Conservation (phyloP, 129 eudicot species). For the Centaurea solstitialis region DNA sequence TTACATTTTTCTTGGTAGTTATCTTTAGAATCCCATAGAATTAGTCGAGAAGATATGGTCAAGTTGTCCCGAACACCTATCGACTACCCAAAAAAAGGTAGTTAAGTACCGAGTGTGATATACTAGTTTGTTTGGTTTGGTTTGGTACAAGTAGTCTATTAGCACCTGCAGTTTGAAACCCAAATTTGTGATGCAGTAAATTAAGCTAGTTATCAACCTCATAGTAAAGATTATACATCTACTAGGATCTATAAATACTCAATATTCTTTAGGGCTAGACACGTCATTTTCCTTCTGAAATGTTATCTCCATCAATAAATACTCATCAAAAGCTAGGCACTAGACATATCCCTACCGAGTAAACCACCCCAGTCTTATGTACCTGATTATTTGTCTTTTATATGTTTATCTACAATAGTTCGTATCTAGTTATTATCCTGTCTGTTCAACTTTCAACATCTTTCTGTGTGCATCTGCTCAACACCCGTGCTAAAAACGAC, state of each 20-base stretch:
- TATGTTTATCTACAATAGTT: neutral
- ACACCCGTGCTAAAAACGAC: neutral
- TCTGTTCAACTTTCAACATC: slow-evolving; percentile 9
- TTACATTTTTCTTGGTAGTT: neutral
- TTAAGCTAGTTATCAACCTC: neutral
- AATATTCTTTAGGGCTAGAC: neutral
- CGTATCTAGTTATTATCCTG: neutral
- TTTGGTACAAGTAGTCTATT: neutral
- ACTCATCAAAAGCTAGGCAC: neutral
- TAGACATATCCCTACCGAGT: neutral
- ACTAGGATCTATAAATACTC: neutral
- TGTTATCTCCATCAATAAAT: neutral
- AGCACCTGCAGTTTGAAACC: neutral
- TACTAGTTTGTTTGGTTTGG: neutral
- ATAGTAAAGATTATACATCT: neutral
- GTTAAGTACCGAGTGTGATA: neutral
- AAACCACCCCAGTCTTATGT: neutral
- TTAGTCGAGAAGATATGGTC: neutral
- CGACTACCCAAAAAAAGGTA: too few relatives aligned
- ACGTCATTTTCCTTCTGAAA: neutral
- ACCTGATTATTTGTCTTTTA: neutral
- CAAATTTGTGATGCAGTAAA: neutral
- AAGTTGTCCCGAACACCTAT: neutral
- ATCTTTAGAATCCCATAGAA: neutral
- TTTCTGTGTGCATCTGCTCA: neutral